Percentiles rank a stretch among this genome's conserved stretches.
Conservation (phyloP, 164 flowering plant genomes). For the Malania oleifera region DNA sequence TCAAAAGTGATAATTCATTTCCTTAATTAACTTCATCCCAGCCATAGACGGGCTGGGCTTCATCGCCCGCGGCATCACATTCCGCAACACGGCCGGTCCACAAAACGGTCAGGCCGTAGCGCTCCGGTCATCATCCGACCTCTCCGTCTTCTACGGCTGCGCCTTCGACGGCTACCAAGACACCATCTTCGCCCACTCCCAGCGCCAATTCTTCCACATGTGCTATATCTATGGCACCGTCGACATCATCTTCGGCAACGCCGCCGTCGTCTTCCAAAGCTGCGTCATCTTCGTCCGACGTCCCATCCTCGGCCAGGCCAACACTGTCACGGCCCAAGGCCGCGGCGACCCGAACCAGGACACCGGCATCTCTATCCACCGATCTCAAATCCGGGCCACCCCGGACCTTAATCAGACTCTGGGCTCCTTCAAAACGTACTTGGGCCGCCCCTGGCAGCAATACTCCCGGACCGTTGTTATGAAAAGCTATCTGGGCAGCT, state of each 20-base stretch:
- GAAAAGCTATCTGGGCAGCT: conserved; percentile 26
- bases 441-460: conserved; percentile 58
- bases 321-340: conserved; percentile 57
- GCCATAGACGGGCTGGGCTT: conserved; percentile 37
- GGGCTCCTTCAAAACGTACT: conserved; percentile 26
- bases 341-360: conserved; percentile 52
- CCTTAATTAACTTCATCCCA: conserved; percentile 13
- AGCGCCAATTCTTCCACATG: conserved; percentile 39
- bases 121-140: conserved; percentile 35
- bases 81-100: conserved; percentile 44
- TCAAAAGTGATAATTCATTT: no score
- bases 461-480: conserved; percentile 41
- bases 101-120: conserved; percentile 43
- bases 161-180: conserved; percentile 45
- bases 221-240: conserved; percentile 45
- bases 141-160: conserved; percentile 40
- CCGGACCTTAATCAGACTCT: conserved; percentile 34
- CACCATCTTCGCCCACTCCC: conserved; percentile 42
- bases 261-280: conserved; percentile 44
- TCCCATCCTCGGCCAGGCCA: conserved; percentile 46
- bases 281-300: conserved; percentile 35
- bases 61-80: conserved; percentile 46
- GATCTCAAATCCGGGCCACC: conserved; percentile 34
- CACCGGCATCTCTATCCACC: conserved; percentile 53
- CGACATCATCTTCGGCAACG: conserved; percentile 48